A percentile compares a stretch with the other conserved stretches of the same genome.
These are phyloP conservation scores for Piper longum DNA, from an alignment of 164 flowering plant species.

Conservation along the genomic window DNA sequence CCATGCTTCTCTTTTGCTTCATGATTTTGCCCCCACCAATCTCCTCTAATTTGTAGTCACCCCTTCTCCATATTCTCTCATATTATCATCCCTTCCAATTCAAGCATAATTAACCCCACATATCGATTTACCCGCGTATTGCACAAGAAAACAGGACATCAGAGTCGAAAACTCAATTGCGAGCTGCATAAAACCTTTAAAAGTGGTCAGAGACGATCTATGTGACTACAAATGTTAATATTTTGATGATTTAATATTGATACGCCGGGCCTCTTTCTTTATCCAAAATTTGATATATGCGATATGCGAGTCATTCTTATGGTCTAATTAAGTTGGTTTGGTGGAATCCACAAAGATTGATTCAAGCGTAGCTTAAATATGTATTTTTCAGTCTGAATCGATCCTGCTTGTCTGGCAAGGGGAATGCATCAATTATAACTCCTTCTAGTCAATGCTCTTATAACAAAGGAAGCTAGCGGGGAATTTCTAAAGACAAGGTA, in stretches of 20 bases:
- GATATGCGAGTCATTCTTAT: not conserved
- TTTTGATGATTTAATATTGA: not conserved
- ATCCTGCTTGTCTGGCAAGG: not conserved
- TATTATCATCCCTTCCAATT: not conserved
- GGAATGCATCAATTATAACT: not conserved
- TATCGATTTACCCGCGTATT: not conserved
- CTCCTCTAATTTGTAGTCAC: not conserved
- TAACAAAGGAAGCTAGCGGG: not conserved
- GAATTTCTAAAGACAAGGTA: not conserved
- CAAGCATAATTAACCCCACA: not conserved
- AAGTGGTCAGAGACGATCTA: too few species aligned
- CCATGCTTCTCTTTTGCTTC: slow-evolving; percentile 1
- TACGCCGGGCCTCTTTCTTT: not conserved
- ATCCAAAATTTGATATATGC: not conserved
- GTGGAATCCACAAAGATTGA: not conserved
- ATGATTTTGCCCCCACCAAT: slow-evolving; percentile 2
- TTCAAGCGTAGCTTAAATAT: not conserved
- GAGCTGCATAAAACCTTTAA: too few species aligned
- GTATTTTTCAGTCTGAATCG: not conserved
- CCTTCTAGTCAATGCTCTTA: not conserved
- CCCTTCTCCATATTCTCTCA: not conserved
- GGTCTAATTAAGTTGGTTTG: not conserved
- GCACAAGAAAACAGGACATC: too few species aligned
- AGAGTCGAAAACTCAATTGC: too few species aligned
- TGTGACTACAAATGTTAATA: not conserved